Conservation (phyloP, 768 basidiomycete genomes). For the Calvatia gigantea region DNA sequence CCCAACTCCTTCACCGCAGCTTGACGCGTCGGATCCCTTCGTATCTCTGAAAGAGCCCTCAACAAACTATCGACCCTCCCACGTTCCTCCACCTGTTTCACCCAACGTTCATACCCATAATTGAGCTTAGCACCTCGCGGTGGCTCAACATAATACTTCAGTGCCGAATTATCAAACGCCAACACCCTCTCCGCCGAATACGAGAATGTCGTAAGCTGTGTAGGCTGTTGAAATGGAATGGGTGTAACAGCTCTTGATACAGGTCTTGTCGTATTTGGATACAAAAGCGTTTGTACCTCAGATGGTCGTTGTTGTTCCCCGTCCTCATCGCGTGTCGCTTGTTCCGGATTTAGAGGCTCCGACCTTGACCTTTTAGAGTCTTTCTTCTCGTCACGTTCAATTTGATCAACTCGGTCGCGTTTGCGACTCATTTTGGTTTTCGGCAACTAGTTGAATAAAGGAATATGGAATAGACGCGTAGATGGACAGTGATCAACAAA, state of each 20-base stretch:
- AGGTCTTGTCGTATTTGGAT: not conserved
- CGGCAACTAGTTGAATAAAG: not conserved
- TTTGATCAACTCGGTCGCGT: not conserved
- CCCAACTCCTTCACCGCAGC: conserved; percentile 40
- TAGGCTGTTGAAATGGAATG: conserved; percentile 67
- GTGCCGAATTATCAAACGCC: conserved; percentile 62
- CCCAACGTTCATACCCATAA: conserved; percentile 74
- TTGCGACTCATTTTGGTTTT: conserved; percentile 3
- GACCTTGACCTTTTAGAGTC: not conserved
- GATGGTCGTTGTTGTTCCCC: not conserved
- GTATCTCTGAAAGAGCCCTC: conserved; percentile 47
- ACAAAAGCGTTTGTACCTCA: not conserved
- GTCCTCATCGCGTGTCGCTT: not conserved
- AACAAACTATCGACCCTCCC: conserved; percentile 70
- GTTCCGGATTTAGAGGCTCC: not conserved
- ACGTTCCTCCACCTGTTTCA: conserved; percentile 57
- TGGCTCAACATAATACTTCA: conserved; percentile 70
- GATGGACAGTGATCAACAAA: conserved; percentile 1
- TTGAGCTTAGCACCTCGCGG: conserved; percentile 62
- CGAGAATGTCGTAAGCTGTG: conserved; percentile 67
- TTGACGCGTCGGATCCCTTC: conserved; percentile 24
- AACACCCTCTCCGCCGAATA: conserved; percentile 55
- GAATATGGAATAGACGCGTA: conserved; percentile 1
- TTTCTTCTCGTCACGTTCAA: not conserved
- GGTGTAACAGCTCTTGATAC: conserved; percentile 11